These are phyloP conservation scores for Rugonectria rugulosa DNA, from an alignment of 2,329 filamentous ascomycete species.

Conservation along the genomic window DNA sequence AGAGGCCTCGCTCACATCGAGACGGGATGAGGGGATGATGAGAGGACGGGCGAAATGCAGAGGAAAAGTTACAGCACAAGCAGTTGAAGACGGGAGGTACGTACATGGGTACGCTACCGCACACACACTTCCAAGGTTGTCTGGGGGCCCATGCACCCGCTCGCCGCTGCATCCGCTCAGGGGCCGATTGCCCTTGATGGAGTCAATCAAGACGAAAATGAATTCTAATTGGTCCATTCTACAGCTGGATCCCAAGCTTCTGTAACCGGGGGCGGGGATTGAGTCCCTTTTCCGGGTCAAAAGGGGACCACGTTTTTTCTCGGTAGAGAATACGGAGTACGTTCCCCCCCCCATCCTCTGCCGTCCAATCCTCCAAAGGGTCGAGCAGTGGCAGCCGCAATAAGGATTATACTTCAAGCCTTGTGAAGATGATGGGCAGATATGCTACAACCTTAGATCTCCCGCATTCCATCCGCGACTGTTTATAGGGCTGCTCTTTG, in stretches of 20 bases:
- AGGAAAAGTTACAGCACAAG: background rate
- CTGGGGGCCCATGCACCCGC: constrained; percentile 6
- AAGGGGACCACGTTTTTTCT: constrained; percentile 18
- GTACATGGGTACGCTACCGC: too few relatives aligned
- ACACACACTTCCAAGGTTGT: background rate
- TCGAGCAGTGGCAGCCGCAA: too few relatives aligned
- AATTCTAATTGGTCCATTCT: constrained; percentile 5
- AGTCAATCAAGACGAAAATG: background rate
- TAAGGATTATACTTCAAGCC: too few relatives aligned
- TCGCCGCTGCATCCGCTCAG: constrained; percentile 15
- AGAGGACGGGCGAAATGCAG: background rate
- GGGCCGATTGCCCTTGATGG: background rate
- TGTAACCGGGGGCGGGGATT: constrained; percentile 20
- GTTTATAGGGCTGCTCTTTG: background rate
- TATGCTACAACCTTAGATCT: background rate
- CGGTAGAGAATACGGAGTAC: background rate
- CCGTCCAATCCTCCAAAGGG: too few relatives aligned
- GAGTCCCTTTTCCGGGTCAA: constrained; percentile 14
- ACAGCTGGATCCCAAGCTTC: constrained; percentile 1
- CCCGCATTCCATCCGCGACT: background rate
- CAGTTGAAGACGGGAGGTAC: background rate
- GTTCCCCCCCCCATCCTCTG: background rate
- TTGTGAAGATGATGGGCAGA: too few relatives aligned
- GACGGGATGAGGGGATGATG: too few relatives aligned
- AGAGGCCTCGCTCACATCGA: background rate